A percentile compares a stretch with the other conserved stretches of the same genome.
Conservation (phyloP, 495 filamentous ascomycete species). For the Penicillium coprophilum region DNA sequence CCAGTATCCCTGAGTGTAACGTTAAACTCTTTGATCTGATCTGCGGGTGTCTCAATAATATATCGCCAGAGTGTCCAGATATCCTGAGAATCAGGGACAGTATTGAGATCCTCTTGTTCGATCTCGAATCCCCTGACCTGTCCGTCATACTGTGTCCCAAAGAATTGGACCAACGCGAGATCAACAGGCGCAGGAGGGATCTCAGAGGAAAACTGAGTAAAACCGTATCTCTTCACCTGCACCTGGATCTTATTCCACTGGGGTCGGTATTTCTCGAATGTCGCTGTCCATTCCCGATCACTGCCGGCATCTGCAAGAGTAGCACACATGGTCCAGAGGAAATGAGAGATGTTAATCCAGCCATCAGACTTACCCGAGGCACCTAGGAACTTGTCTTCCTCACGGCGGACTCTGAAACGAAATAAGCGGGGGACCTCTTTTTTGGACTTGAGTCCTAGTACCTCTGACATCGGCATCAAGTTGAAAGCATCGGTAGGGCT, state of each 20-base stretch:
- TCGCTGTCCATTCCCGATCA: background rate
- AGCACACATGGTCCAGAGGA: slow-evolving; percentile 9
- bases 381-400: background rate
- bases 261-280: slow-evolving; percentile 2
- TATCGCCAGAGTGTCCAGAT: slow-evolving; percentile 6
- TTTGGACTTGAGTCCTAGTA: background rate
- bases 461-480: background rate
- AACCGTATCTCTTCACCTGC: background rate
- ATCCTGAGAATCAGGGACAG: background rate
- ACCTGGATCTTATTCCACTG: slow-evolving; percentile 1
- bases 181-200: background rate
- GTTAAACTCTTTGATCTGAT: background rate
- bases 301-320: background rate
- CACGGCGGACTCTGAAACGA: background rate
- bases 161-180: background rate
- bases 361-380: background rate
- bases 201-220: background rate
- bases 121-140: background rate
- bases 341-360: slow-evolving; percentile 4
- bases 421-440: background rate
- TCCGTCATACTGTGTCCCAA: background rate
- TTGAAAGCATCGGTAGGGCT: background rate
- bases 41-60: slow-evolving; percentile 2
- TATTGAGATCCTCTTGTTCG: background rate
- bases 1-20: slow-evolving; percentile 3